Evolutionary conservation across 495 filamentous ascomycete genomes (phyloP).

Genomic region (Cenococcum geophilum): DNA sequence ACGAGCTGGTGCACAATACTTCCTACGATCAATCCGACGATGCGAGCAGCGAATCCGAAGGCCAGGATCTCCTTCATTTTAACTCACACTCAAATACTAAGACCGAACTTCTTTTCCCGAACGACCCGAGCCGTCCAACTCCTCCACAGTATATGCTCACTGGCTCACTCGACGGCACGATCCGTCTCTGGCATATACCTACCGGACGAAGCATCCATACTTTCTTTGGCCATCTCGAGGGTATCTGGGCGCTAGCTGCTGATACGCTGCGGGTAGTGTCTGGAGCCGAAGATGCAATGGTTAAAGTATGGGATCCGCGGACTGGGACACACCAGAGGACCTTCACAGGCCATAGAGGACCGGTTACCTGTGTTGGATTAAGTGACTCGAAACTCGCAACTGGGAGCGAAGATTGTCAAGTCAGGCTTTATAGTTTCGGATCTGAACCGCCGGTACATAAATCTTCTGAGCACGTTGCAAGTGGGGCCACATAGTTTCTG

Average conservation of each 20-base stretch:
- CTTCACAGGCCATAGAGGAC: conserved; percentile 79
- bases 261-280: conserved; percentile 85
- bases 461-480: no score
- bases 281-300: conserved; percentile 87
- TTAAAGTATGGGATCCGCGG: conserved; percentile 93
- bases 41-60: conserved; percentile 15
- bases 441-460: background rate
- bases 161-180: conserved; percentile 80
- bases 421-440: conserved; percentile 51
- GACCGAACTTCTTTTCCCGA: conserved; percentile 41
- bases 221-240: conserved; percentile 94
- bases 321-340: conserved; percentile 87
- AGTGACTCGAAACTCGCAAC: conserved; percentile 82
- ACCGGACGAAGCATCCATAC: conserved; percentile 78
- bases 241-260: conserved; percentile 88
- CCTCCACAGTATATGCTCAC: conserved; percentile 89
- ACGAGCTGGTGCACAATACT: conserved; percentile 41
- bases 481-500: no score
- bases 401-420: conserved; percentile 87
- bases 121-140: conserved; percentile 52
- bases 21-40: conserved; percentile 31
- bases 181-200: conserved; percentile 87
- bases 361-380: conserved; percentile 87
- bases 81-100: background rate
- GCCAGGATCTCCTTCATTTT: background rate